Percentiles rank a stretch among this genome's conserved stretches.
Conservation (phyloP, 768 basidiomycete species). For the Tylopilus vinaceipallidus region DNA sequence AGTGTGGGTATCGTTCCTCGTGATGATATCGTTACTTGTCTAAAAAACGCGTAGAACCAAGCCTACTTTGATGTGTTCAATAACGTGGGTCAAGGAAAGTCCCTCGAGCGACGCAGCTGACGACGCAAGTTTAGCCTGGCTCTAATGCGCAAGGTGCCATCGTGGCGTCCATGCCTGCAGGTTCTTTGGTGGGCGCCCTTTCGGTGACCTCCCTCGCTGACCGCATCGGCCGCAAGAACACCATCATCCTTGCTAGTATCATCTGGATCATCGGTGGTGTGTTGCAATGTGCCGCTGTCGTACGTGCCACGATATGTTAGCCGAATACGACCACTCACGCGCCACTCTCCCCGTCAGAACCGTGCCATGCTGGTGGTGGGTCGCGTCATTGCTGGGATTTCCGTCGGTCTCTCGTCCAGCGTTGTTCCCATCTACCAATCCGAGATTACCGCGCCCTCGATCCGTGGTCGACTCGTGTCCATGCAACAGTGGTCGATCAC, state of each 20-base stretch:
- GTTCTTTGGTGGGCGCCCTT: conserved; percentile 62
- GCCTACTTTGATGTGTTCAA: conserved; percentile 28
- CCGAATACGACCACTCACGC: background rate
- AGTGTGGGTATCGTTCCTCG: conserved; percentile 36
- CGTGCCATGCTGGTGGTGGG: conserved; percentile 75
- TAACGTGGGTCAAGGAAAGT: conserved; percentile 12
- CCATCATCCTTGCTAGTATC: conserved; percentile 61
- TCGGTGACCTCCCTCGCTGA: conserved; percentile 64
- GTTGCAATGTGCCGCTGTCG: conserved; percentile 61
- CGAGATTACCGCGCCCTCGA: conserved; percentile 67
- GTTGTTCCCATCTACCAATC: conserved; percentile 76
- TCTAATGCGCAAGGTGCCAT: conserved; percentile 66
- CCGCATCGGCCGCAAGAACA: conserved; percentile 60
- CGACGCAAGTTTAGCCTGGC: conserved; percentile 36
- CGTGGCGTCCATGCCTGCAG: conserved; percentile 78
- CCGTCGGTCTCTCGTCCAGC: conserved; percentile 64
- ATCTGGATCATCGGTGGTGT: conserved; percentile 74
- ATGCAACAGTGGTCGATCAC: conserved; percentile 81
- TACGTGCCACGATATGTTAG: conserved; percentile 22
- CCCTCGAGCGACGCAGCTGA: background rate
- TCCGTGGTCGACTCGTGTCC: conserved; percentile 74
- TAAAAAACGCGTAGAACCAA: conserved; percentile 20
- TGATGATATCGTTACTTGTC: background rate
- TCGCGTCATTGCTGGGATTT: conserved; percentile 64
- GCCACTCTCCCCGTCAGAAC: conserved; percentile 38